Base-by-base conservation (phyloP, 371 early-diverging fungal species). In the Amoeboaphelidium occidentale region DNA sequence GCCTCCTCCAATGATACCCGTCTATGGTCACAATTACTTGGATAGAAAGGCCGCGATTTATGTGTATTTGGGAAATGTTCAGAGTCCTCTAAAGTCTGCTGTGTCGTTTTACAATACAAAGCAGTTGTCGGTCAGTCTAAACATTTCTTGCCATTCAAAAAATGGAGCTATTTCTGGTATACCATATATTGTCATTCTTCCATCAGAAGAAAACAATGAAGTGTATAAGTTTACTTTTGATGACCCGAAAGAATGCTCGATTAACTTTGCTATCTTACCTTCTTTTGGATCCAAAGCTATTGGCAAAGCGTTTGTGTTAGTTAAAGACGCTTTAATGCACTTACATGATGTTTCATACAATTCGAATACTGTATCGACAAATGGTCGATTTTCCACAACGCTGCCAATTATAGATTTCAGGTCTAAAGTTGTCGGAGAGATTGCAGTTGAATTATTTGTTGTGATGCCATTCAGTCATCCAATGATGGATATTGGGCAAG, bases 1-100 rank as follows among this genome's bases (percentile, higher is more conserved):
- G 24, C 96, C 96, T 2, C 96, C 96, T 17, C 96, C 96, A 6
- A 83, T 94, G 46, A 81, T 94, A 28, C 93, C 96, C 17, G 12
- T 43, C 4, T 27, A 25, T 58, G 93, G 92, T 20, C 91, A 92
- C 69, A 85, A 81, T 56, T 91, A 85, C 53, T 63, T 91, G 13
- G 87, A 86, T 55, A 74, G 79, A 55, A 82, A 83, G 51, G 74
- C 71, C 48, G 77, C 80, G 47, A 62, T 90, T 20, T 79, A 81
- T 55, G 67, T 90, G 46, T 71, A 65, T 44, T 72, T 81, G 54
- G 62, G 54, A 20, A 63, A 55, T 23, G 23, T 45, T 49, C 48
- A 25, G 4, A 17, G 23, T 10, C 6, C 55, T 25, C 53, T 50
- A 25, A 53, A 56, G 48, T 55, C 61, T 62, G n/a, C 50, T 20